Evolutionary conservation across 169 alveolate genomes (phyloP), one percentile per base, ranked within the genome.

Genomic region (Cystoisospora suis): DNA sequence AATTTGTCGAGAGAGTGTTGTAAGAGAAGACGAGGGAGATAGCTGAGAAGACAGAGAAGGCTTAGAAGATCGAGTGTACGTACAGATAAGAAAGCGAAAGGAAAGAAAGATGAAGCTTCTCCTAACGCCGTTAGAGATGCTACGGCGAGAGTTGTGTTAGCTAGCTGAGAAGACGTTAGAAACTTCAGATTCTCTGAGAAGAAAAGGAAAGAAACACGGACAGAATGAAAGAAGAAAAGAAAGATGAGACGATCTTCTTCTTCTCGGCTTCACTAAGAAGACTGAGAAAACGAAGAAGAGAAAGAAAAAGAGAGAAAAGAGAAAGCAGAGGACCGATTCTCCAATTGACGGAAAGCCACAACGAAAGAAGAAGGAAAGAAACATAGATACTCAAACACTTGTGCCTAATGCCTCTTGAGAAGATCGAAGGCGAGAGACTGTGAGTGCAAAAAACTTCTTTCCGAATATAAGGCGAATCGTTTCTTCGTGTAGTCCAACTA

Each of bases 91-190:
- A 65, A 65, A 44, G 77, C 44, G 77, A 72, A 36, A 2, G 53
- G 83, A 72, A 72, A 72, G 83, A 36, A 56, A 72, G 4, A 4
- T 36, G 32, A n/a, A 0, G 56, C 27, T 32, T 72, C 83, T 29
- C 83, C 58, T 53, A 53, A n/a, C n/a, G n/a, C n/a, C 56, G 83
- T 72, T 46, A 72, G 83, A 46, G 83, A 40, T 34, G 83, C 83
- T 36, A 72, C 36, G 17, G 83, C 83, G 29, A 72, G 56, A 17
- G 83, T 40, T 34, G 42, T 5, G 83, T 72, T 40, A 3, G 83
- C 83, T 7, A 72, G 53, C 36, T 72, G 53, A 7, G 46, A 7
- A 6, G 83, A 56, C 6, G 83, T 46, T 1, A 72, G 53, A 3
- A 2, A 9, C 23, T 6, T 34, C 56, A 72, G 45, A 72, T 23